These are phyloP conservation scores for Carallia pectinifolia DNA, from an alignment of 345 rosid genomes.

Conservation along the genomic window DNA sequence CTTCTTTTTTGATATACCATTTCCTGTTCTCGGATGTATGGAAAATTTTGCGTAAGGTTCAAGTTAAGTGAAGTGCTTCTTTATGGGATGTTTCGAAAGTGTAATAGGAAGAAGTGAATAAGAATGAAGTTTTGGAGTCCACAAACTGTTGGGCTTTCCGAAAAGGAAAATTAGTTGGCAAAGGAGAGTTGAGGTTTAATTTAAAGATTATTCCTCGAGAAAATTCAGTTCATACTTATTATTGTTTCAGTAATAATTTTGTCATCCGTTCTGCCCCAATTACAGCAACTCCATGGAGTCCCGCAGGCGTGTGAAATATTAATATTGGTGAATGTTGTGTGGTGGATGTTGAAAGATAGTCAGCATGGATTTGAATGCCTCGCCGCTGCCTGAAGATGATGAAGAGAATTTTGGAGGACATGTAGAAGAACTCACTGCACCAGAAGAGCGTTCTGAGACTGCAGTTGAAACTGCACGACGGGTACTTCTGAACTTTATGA, in stretches of 20 bases:
- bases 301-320: constrained; percentile 1
- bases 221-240: too few relatives aligned
- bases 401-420: constrained; percentile 58
- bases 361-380: constrained; percentile 72
- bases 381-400: constrained; percentile 70
- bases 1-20: not conserved
- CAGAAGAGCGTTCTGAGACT: constrained; percentile 57
- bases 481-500: constrained; percentile 35
- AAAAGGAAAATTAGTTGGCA: not conserved
- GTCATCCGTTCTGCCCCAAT: not conserved
- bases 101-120: not conserved
- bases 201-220: not conserved
- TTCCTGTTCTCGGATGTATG: not conserved
- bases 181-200: not conserved
- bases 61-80: not conserved
- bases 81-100: not conserved
- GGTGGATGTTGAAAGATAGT: constrained; percentile 60
- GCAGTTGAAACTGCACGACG: constrained; percentile 64
- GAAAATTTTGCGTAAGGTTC: not conserved
- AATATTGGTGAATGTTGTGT: constrained; percentile 29
- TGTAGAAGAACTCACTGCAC: constrained; percentile 38
- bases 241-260: constrained; percentile 4
- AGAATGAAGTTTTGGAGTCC: not conserved
- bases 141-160: not conserved
- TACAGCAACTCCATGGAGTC: not conserved